Evolutionary conservation across 2,329 filamentous ascomycete species (phyloP).

Genomic region (Penicillium frequentans): DNA sequence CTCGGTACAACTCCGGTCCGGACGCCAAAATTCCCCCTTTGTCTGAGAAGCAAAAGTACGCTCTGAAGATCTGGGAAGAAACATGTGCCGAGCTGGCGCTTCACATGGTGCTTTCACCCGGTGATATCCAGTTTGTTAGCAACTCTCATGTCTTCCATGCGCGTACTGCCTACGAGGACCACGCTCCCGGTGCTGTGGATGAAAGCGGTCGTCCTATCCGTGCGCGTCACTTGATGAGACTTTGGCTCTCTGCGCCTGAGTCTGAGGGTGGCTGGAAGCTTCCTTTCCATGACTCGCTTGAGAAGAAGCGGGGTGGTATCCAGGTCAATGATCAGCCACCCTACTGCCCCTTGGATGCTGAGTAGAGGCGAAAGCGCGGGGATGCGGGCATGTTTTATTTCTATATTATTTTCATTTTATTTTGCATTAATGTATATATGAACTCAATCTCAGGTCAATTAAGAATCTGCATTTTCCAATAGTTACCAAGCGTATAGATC

Average conservation of each 20-base stretch:
- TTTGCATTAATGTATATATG: background rate
- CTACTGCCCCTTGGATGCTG: slow-evolving; percentile 27
- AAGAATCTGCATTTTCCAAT: too few relatives aligned
- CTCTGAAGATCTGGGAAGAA: slow-evolving; percentile 25
- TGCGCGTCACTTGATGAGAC: slow-evolving; percentile 28
- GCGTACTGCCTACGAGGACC: slow-evolving; percentile 28
- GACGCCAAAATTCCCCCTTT: slow-evolving; percentile 26
- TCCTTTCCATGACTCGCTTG: slow-evolving; percentile 24
- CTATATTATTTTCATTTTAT: background rate
- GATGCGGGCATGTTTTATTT: background rate
- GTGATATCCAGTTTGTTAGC: slow-evolving; percentile 30
- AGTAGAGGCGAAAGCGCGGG: slow-evolving; percentile 7
- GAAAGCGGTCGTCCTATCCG: slow-evolving; percentile 19
- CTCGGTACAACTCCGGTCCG: slow-evolving; percentile 62
- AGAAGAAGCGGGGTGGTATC: slow-evolving; percentile 30
- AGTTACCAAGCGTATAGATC: too few relatives aligned
- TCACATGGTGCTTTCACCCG: slow-evolving; percentile 28
- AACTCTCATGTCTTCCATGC: slow-evolving; percentile 31
- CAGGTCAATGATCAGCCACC: slow-evolving; percentile 28
- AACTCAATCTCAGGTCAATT: background rate
- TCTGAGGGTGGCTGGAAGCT: slow-evolving; percentile 29
- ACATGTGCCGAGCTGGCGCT: slow-evolving; percentile 25
- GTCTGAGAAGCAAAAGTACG: slow-evolving; percentile 26
- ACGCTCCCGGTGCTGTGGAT: slow-evolving; percentile 23
- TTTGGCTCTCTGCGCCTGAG: slow-evolving; percentile 27